Conservation (phyloP, 345 rosid genomes). For the Hibiscus mutabilis region DNA sequence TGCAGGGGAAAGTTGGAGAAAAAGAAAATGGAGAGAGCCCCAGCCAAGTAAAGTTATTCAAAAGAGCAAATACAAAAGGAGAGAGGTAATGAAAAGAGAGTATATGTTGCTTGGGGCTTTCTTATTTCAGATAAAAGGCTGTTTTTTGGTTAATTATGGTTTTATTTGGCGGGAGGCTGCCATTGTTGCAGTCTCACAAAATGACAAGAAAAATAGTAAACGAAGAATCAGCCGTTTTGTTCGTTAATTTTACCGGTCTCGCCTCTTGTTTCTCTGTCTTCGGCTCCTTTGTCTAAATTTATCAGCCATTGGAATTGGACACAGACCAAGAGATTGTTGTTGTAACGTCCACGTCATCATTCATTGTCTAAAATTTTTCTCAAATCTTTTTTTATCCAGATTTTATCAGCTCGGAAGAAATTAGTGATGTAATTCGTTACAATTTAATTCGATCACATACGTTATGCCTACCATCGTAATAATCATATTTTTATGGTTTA, state of each 20-base stretch:
- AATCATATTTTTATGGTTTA: no score
- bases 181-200: slow-evolving; percentile 1
- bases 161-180: neutral
- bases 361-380: neutral
- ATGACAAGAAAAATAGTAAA: neutral
- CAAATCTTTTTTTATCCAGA: no score
- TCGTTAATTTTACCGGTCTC: slow-evolving; percentile 1
- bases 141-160: neutral
- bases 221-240: neutral
- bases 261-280: neutral
- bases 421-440: no score
- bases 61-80: neutral
- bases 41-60: neutral
- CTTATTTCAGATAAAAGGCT: neutral
- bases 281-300: neutral
- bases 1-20: neutral
- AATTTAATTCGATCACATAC: no score
- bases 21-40: neutral
- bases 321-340: neutral
- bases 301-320: neutral
- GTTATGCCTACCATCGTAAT: no score
- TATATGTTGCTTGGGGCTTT: neutral
- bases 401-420: neutral
- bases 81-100: neutral
- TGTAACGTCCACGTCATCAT: neutral